Base-by-base conservation (phyloP, 768 basidiomycete genomes). In the Boletus reticuloceps region DNA sequence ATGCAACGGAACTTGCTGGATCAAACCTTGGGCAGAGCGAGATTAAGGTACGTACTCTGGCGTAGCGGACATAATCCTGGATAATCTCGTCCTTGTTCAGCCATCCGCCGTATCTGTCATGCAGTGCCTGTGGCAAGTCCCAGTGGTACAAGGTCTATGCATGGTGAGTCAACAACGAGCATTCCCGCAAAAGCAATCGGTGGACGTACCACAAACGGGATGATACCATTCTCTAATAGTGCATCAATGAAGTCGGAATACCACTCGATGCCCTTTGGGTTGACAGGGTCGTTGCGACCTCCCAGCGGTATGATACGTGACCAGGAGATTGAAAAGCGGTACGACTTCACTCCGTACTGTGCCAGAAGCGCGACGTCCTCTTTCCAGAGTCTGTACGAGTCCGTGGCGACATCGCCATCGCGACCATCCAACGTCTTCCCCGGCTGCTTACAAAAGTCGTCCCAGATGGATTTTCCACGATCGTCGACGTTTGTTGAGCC, bases 321-420 rank as follows among this genome's bases (percentile, higher is more conserved):
- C 90, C 88, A 90, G 8, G 88, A 77, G 51, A 91, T 74, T 5
- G 86, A 89, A 72, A 91, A 90, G 20, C 88, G 81, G 72, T 90
- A 91, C 3, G 85, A 73, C 61, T 85, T 87, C 46, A 85, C 83
- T 34, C 86, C 85, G 58, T 88, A 86, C 36, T 76, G 61, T 25
- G 75, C 77, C 59, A 91, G 74, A 39, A 90, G 74, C 34, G 78
- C 79, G 37, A 88, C 69, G 65, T 89, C 88, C 58, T 86, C 81
- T 55, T 79, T 79, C 84, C 85, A 90, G 56, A 81, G 74, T 50
- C 75, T 77, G 72, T 88, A 86, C 13, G 86, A 88, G 69, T 86
- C 83, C 45, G 85, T 88, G 7, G 88, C 86, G 49, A 84, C 79
- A 63, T 87, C 85, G 8, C 86, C 87, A 65, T 82, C 76, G 46